Conservation (phyloP, 768 basidiomycete genomes). For the Podaxis carcinomalis region DNA sequence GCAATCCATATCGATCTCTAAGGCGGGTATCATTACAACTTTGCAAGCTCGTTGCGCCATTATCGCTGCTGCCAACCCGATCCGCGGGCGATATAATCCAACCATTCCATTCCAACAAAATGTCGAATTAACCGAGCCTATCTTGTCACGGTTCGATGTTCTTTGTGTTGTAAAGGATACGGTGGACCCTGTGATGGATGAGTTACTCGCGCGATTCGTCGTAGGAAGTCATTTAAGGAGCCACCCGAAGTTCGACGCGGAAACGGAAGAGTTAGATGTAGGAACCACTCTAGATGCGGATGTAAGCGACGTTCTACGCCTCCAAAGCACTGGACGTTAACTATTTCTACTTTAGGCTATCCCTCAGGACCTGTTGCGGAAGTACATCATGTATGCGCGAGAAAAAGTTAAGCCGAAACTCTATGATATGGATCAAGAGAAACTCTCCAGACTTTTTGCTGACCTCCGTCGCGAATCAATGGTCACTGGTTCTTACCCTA, state of each 20-base stretch:
- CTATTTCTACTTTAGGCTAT: conserved; percentile 61
- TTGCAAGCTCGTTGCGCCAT: conserved; percentile 97
- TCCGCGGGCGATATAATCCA: conserved; percentile 95
- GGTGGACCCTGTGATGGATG: conserved; percentile 95
- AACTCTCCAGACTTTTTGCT: conserved; percentile 88
- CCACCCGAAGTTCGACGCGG: conserved; percentile 88
- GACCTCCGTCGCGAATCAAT: conserved; percentile 95
- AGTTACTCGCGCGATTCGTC: conserved; percentile 95
- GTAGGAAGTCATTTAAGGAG: conserved; percentile 93
- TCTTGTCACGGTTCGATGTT: conserved; percentile 96
- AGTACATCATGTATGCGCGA: conserved; percentile 98
- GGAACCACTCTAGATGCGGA: conserved; percentile 85
- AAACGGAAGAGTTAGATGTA: conserved; percentile 91
- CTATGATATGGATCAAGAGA: conserved; percentile 93
- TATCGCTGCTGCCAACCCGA: conserved; percentile 96
- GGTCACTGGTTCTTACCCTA: conserved; percentile 97
- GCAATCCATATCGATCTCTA: conserved; percentile 98
- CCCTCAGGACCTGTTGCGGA: conserved; percentile 91
- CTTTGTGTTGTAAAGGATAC: conserved; percentile 97
- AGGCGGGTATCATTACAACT: conserved; percentile 98
- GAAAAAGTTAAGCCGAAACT: conserved; percentile 92
- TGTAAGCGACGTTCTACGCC: conserved; percentile 44
- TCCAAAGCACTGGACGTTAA: conserved; percentile 1
- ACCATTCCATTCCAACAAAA: conserved; percentile 98
- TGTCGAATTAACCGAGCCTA: conserved; percentile 97